Evolutionary conservation across 176 grass and related monocot genomes (phyloP), one percentile per base, ranked within the genome.

Genomic region (Oryza officinalis): DNA sequence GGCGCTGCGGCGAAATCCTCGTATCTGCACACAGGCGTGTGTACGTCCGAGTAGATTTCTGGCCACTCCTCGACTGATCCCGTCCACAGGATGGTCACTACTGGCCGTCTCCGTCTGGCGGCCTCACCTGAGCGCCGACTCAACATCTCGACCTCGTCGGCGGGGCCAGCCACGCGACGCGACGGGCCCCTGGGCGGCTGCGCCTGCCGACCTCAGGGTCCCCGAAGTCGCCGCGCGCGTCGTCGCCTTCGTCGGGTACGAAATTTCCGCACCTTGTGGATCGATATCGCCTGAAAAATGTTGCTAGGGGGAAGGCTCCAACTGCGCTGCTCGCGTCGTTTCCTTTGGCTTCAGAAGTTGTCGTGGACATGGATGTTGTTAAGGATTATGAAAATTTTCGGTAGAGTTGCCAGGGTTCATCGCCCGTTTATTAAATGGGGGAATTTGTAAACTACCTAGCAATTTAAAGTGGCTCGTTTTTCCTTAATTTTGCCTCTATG

Each of bases 1-100:
- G 13, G 59, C 63, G 67, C 75, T 46, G 57, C 49, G 77, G 63
- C 45, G 45, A 87, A 45, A 87, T 81, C n/a, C n/a, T n/a, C n/a
- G n/a, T n/a, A n/a, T n/a, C n/a, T n/a, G n/a, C n/a, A n/a, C n/a
- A n/a, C n/a, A n/a, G 69, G 27, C 49, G 28, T 15, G 28, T 32
- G 15, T 6, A 15, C 6, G 15, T n/a, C n/a, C n/a, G n/a, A n/a
- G 1, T 35, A 35, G 33, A 35, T 35, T 35, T 35, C 33, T 35
- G 33, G 33, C 33, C 33, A 35, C 33, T 76, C 5, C 32, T 10
- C 13, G 31, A 8, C 22, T 20, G 44, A 44, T 59, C 25, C 85
- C 77, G 63, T 44, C 79, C 28, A 37, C 65, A 6, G 10, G 65
- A 65, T 27, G 22, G 65, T 23, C 65, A 38, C 22, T 12, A 22